Evolutionary conservation across 2,329 filamentous ascomycete species (phyloP), one percentile per base, ranked within the genome.

Genomic region (Alternaria solani): DNA sequence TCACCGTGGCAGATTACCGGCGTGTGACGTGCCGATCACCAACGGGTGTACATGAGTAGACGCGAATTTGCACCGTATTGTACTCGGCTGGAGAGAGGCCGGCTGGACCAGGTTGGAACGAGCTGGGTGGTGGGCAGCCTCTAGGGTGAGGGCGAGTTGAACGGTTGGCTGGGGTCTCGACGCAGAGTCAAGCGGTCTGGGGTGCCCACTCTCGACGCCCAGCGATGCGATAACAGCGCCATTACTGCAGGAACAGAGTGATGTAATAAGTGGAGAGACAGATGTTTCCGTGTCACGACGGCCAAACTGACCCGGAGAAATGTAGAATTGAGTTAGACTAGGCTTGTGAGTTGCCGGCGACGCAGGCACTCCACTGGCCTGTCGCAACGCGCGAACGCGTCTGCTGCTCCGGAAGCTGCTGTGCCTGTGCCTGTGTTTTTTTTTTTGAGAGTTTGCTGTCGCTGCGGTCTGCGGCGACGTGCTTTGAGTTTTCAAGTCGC

Each of bases 241-340:
- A 57, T 32, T 34, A 39, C 64, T 67, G 68, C 67, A 68, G 62
- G 63, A 65, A 65, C 63, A 58, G 56, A 39, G 66, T 72, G 70
- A 74, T 75, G 74, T 69, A 76, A 75, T 75, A 75, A 76, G 75
- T 76, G 75, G 74, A 75, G 75, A 76, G 72, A 69, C 66, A 69
- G 68, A 64, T 75, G 75, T 72, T 74, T 74, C 69, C 68, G 68
- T 75, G 74, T 68, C 67, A 77, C 74, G 63, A 66, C 73, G 68
- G 71, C 65, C 67, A 75, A 71, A 74, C 39, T 42, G 68, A 73
- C 67, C 68, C 71, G 71, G 72, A 66, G 59, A 62, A 44, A 59
- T 67, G 57, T 67, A 70, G 54, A 69, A 75, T 74, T 65, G 67
- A 67, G 72, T 73, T 76, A 76, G 75, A 60, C 69, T 72, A 71